Evolutionary conservation across 345 rosid genomes (phyloP).

Genomic region (Turritis glabra): DNA sequence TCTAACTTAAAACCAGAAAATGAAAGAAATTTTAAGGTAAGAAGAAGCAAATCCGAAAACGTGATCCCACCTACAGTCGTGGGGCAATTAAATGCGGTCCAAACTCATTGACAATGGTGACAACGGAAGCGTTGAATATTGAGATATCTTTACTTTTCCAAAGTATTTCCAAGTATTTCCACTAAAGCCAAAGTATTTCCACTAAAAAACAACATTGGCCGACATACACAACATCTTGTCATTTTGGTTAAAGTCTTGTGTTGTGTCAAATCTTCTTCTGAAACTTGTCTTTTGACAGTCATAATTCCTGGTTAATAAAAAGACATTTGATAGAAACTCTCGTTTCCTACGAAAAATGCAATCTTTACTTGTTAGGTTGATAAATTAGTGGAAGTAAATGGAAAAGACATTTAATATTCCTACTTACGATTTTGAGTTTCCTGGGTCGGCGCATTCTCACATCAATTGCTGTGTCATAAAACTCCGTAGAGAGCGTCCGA

Average conservation of each 20-base stretch:
- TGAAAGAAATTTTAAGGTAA: background rate
- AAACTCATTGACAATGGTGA: conserved; percentile 1
- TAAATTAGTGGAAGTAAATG: background rate
- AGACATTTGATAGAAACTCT: background rate
- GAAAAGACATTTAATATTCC: background rate
- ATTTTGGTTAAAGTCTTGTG: background rate
- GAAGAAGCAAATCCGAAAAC: conserved; percentile 16
- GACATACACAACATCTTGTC: background rate
- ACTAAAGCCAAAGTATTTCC: no score
- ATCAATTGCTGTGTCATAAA: background rate
- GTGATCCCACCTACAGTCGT: background rate
- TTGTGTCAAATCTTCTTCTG: background rate
- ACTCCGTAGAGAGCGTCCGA: background rate
- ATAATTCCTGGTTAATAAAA: background rate
- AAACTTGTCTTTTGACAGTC: background rate
- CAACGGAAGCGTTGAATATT: background rate
- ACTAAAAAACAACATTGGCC: no score
- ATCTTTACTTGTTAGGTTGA: background rate
- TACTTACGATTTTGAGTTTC: background rate
- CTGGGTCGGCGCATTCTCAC: background rate
- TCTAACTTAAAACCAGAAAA: background rate
- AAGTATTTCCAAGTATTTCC: no score
- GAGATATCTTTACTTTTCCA: background rate
- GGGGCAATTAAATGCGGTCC: background rate
- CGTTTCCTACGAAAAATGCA: background rate